These are phyloP conservation scores for Leccinum fallax DNA, from an alignment of 1,284 basidiomycete species.

Conservation along the genomic window DNA sequence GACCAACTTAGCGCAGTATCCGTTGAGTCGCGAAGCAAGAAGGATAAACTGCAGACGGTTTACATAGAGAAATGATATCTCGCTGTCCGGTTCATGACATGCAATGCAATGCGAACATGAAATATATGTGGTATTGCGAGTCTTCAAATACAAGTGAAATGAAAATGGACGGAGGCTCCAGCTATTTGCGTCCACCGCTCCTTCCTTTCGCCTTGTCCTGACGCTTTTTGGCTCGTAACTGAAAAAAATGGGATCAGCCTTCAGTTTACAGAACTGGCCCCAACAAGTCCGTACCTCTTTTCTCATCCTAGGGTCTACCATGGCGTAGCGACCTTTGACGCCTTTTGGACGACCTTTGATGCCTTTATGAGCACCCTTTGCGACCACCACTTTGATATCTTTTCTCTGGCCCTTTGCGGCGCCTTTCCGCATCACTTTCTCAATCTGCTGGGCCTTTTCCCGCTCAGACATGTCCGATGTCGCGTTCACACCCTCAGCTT, in stretches of 20 bases:
- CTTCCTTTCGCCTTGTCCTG: conserved; percentile 68
- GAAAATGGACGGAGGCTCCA: background rate
- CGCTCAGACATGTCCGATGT: conserved; percentile 90
- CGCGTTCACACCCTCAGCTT: conserved; percentile 93
- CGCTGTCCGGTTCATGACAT: background rate
- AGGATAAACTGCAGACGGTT: conserved; percentile 9
- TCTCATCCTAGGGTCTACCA: conserved; percentile 88
- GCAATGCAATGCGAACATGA: background rate
- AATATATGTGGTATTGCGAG: background rate
- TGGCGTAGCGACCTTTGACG: conserved; percentile 90
- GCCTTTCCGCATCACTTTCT: conserved; percentile 89
- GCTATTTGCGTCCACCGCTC: conserved; percentile 43
- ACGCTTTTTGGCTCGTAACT: conserved; percentile 74
- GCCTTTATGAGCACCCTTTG: conserved; percentile 88
- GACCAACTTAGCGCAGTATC: conserved; percentile 44
- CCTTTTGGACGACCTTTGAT: conserved; percentile 94
- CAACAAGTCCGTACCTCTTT: conserved; percentile 63
- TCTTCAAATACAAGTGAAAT: conserved; percentile 2
- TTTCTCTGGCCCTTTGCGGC: conserved; percentile 73
- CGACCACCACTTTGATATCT: conserved; percentile 89
- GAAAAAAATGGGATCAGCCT: conserved; percentile 8
- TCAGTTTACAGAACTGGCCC: conserved; percentile 1
- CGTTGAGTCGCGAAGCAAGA: conserved; percentile 19
- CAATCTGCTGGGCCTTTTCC: conserved; percentile 93
- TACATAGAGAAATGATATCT: conserved; percentile 19